Evolutionary conservation across 2,329 filamentous ascomycete genomes (phyloP), one percentile per base, ranked within the genome.

Genomic region (Arthrocladium fulminans): DNA sequence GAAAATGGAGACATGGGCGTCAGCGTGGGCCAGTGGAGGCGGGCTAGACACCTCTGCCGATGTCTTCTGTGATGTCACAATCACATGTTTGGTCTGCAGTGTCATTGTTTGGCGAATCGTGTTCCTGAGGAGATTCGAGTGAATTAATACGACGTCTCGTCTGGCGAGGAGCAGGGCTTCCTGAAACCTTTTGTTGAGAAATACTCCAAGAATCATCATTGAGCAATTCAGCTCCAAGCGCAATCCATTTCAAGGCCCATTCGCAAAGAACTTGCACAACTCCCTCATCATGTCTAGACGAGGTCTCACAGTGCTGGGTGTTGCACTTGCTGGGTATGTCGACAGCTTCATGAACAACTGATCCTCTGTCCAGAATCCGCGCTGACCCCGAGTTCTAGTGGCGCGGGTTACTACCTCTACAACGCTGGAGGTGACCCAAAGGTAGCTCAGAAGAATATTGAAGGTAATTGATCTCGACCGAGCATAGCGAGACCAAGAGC

Each of bases 401-500:
- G 81, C 55, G 72, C 81, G 50, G 88, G 85, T 37, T 97, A 95
- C 76, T 97, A 97, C 73, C 77, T 97, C 54, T 98, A 94, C 75
- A 75, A 71, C 45, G 84, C 89, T 13, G 90, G 90, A 53, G 89
- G 90, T 50, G 78, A 81, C 65, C 76, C 87, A 45, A 86, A 84
- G 67, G 80, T 77, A 43, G 90, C 89, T n/a, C 80, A 88, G 76
- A 86, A 90, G 74, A 75, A 92, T 67, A 77, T 86, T 58, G 86
- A 95, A 73, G 79, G 90, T 95, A 71, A 39, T 71, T 20, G 15
- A 19, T 23, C 45, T 30, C 12, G 45, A 22, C 22, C 19, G 27
- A 2, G 7, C 13, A n/a, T 24, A 22, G n/a, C 27, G 2, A 23
- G 8, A 12, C 37, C 38, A 22, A 10, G 17, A 47, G 32, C 30